Evolutionary conservation across 176 grass and related monocot genomes (phyloP), one percentile per base, ranked within the genome.

Genomic region (Triticum urartu): DNA sequence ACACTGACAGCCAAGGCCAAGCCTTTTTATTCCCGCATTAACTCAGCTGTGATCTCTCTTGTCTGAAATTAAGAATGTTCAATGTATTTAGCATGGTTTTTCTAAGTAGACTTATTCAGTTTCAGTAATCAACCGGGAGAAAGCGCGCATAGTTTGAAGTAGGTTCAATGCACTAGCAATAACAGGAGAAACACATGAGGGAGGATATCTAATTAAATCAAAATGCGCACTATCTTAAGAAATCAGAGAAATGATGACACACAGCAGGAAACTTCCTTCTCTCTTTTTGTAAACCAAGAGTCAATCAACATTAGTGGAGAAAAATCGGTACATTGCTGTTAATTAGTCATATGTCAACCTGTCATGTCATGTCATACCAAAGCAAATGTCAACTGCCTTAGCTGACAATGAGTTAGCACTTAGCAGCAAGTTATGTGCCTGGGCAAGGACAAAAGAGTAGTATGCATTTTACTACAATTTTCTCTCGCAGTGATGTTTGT

Each of bases 361-460:
- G 40, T 54, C 45, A 48, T 42, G 79, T 10, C 34, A 36, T 83
- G 79, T 10, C 34, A 36, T 83, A 64, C 61, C 81, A 87, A 87
- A 68, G 4, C 52, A 86, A 86, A 87, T 91, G 85, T 88, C 89
- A 88, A 88, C 85, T 69, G 9, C 34, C 17, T 68, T 84, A 76
- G 89, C 15, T 88, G 81, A 75, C 60, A 62, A 68, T 68, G 67
- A 87, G 35, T 80, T 69, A 75, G 61, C 75, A 87, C 45, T 80
- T 76, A 80, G 61, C 68, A 68, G 60, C 59, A 84, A 84, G 74
- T 90, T 71, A 73, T 73, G 43, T 90, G 50, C 60, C 71, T 70
- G 20, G 12, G 73, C 73, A 25, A 87, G 32, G 67, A 84, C 75
- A 90, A 87, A 84, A 87, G 47, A 85, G 40, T 35, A n/a, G 18